phyloP scores from a whole-genome alignment of 805 yeast species.

The Cyberlindnera japonica region DNA sequence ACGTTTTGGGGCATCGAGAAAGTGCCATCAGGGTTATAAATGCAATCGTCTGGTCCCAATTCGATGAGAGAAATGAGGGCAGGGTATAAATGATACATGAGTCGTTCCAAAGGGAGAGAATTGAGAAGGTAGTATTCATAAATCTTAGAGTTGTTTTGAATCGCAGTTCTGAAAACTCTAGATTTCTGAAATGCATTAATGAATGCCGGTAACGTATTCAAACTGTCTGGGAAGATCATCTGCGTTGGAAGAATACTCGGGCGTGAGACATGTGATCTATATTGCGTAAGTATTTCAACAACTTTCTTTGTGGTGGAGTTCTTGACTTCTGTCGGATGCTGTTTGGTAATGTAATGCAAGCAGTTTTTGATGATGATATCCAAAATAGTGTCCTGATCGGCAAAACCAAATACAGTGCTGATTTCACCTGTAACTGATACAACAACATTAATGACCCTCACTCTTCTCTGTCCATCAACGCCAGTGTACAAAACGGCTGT shows the following conservation, averaged over 20 bases:
- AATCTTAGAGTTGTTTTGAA: slow-evolving; percentile 61
- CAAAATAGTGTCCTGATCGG: slow-evolving; percentile 67
- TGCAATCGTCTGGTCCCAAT: slow-evolving; percentile 54
- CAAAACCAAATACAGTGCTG: slow-evolving; percentile 70
- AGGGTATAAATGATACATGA: slow-evolving; percentile 74
- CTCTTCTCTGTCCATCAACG: slow-evolving; percentile 68
- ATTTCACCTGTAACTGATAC: slow-evolving; percentile 75
- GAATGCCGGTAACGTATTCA: slow-evolving; percentile 66
- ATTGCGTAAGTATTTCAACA: slow-evolving; percentile 54
- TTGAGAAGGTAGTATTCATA: slow-evolving; percentile 47
- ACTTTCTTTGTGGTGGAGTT: slow-evolving; percentile 50
- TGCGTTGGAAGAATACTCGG: slow-evolving; percentile 50
- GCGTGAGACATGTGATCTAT: slow-evolving; percentile 45
- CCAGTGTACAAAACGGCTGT: slow-evolving; percentile 86
- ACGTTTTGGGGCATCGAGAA: slow-evolving; percentile 49
- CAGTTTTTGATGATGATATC: slow-evolving; percentile 52
- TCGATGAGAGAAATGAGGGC: slow-evolving; percentile 70
- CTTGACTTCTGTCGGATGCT: slow-evolving; percentile 45
- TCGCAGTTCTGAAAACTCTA: slow-evolving; percentile 46
- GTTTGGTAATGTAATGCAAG: slow-evolving; percentile 36
- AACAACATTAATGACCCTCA: slow-evolving; percentile 82
- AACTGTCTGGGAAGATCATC: slow-evolving; percentile 76
- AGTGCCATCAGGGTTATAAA: slow-evolving; percentile 37
- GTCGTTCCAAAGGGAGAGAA: slow-evolving; percentile 49
- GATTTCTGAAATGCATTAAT: slow-evolving; percentile 68